Evolutionary conservation across 2,329 filamentous ascomycete genomes (phyloP), one percentile per base, ranked within the genome.

Genomic region (Gnomoniopsis smithogilvyi): DNA sequence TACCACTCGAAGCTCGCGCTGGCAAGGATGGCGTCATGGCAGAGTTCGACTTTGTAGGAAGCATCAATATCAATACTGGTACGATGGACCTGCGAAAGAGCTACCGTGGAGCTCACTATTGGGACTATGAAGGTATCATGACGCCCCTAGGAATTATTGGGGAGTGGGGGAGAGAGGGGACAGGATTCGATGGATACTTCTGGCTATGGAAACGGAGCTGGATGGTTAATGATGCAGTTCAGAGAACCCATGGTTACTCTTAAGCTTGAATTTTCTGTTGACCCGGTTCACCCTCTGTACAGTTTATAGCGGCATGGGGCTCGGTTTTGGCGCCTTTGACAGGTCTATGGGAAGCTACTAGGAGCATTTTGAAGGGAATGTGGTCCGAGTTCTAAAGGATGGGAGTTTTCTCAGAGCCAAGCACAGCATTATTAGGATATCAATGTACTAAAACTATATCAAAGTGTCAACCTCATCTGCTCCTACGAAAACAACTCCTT

Each of bases 61-160:
- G 55, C 4, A 50, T 61, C 14, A 38, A 48, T 21, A 49, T 49
- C 15, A 52, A 26, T 43, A 63, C 55, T 26, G 61, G 61, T 30
- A 57, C 61, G 30, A 49, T 63, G 38, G 59, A 52, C 45, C 41
- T 62, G 21, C 54, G 57, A 36, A 62, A 62, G 57, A 62, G 34
- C 36, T 62, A 62, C 41, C 46, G 51, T 7, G 41, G 24, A 22
- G 60, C 60, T 4, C 60, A 62, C 57, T 57, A 52, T 21, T 62
- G 60, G 60, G 60, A 60, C 3, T 63, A 63, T 19, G 61, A 63
- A n/a, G 61, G 61, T 15, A 59, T 63, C 26, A 51, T 63, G 55
- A 63, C 61, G 41, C 61, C 61, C 33, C 48, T 63, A 33, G 68
- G 65, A 41, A 72, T 73, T 30, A 69, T 70, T 58, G 72, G 72